A percentile compares a stretch with the other conserved stretches of the same genome.
Conservation (phyloP, 2,329 filamentous ascomycete species). For the Fusarium nanum region DNA sequence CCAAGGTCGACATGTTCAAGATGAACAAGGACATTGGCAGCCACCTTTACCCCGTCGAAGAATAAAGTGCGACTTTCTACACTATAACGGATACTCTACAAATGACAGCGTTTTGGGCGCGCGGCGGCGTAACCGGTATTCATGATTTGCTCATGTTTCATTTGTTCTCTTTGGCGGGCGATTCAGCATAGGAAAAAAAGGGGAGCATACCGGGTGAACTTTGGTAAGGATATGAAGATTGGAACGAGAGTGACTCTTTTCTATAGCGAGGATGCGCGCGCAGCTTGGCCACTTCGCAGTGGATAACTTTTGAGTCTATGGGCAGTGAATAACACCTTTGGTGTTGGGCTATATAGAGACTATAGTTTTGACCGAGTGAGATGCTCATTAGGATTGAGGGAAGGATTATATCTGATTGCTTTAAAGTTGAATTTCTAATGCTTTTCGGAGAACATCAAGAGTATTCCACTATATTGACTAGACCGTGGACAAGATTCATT, state of each 20-base stretch:
- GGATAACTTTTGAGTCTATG: neutral
- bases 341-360: constrained; percentile 9
- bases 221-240: constrained; percentile 14
- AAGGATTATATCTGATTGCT: neutral
- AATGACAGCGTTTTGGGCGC: constrained; percentile 44
- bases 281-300: neutral
- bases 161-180: constrained; percentile 40
- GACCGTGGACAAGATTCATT: neutral
- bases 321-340: neutral
- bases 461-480: neutral
- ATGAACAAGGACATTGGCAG: constrained; percentile 97
- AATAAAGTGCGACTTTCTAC: constrained; percentile 23
- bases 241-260: neutral
- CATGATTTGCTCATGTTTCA: constrained; percentile 42
- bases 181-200: constrained; percentile 38
- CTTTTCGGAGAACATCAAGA: neutral
- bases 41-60: constrained; percentile 82
- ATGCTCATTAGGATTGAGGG: neutral
- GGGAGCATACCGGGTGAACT: constrained; percentile 35
- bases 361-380: neutral
- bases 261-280: constrained; percentile 1
- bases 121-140: constrained; percentile 46
- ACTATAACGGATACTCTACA: constrained; percentile 10
- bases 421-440: neutral
- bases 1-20: constrained; percentile 96